These are phyloP conservation scores for Didymella arachidicola DNA, from an alignment of 2,329 filamentous ascomycete species.

Conservation along the genomic window DNA sequence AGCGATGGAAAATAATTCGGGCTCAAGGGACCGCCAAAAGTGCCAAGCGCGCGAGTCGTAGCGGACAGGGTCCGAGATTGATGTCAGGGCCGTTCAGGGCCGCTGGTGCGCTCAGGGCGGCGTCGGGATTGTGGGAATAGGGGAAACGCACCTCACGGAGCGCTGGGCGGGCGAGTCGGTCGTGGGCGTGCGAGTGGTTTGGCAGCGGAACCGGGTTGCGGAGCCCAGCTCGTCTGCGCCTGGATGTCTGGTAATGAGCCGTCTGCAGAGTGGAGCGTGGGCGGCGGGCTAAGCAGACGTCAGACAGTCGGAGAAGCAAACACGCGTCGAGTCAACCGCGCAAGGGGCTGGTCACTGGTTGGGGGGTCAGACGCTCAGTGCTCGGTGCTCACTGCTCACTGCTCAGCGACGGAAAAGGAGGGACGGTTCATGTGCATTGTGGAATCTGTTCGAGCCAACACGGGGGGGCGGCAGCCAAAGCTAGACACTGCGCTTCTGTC, in stretches of 20 bases:
- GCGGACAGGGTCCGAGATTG: conserved; percentile 28
- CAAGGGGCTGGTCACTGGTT: conserved; percentile 11
- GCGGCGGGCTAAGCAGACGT: conserved; percentile 27
- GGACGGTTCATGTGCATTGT: conserved; percentile 4
- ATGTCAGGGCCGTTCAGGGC: conserved; percentile 6
- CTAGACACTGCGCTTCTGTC: neutral
- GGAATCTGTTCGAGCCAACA: conserved; percentile 18
- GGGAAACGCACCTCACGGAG: conserved; percentile 29
- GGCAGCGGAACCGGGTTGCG: conserved; percentile 29
- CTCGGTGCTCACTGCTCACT: too few relatives aligned
- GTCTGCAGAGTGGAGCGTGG: conserved; percentile 30
- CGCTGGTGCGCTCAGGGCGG: conserved; percentile 3
- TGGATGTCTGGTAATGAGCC: conserved; percentile 17
- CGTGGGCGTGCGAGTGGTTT: conserved; percentile 28
- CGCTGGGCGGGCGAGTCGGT: conserved; percentile 29
- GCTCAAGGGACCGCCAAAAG: conserved; percentile 24
- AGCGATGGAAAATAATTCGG: conserved; percentile 37
- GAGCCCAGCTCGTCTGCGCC: conserved; percentile 35
- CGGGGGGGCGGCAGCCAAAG: conserved; percentile 18
- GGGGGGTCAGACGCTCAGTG: conserved; percentile 1
- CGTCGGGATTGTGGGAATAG: conserved; percentile 20
- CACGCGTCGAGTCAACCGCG: conserved; percentile 21
- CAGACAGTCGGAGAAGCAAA: conserved; percentile 25
- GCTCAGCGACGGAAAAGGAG: conserved; percentile 1
- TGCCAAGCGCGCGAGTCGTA: conserved; percentile 22